phyloP scores from a whole-genome alignment of 2,329 filamentous ascomycete species.

The Rugonectria rugulosa region DNA sequence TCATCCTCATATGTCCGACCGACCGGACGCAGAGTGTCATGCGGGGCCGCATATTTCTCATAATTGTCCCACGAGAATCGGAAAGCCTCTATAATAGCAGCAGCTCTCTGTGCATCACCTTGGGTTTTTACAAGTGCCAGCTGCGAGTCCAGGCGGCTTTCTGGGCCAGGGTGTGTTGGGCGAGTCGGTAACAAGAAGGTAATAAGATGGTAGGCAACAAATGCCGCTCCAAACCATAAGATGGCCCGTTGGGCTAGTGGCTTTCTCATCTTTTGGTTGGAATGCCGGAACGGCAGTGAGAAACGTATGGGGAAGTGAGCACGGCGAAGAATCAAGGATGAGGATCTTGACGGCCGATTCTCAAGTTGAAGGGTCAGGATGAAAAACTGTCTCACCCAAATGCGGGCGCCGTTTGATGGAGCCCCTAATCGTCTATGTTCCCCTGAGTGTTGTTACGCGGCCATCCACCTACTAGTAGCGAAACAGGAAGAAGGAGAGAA shows the following conservation, averaged over 20 bases:
- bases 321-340: neutral
- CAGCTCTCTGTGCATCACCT: slow-evolving; percentile 15
- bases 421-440: no score
- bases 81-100: slow-evolving; percentile 20
- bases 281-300: neutral
- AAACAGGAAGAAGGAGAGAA: no score
- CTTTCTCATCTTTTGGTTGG: slow-evolving; percentile 5
- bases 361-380: no score
- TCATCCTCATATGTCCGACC: slow-evolving; percentile 23
- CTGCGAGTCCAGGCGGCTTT: neutral
- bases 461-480: no score
- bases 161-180: neutral
- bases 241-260: slow-evolving; percentile 3
- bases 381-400: no score
- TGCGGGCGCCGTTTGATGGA: neutral
- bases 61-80: slow-evolving; percentile 33
- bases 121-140: neutral
- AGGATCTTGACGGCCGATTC: neutral
- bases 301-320: neutral
- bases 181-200: neutral
- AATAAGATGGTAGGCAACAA: slow-evolving; percentile 5
- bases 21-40: slow-evolving; percentile 28
- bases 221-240: slow-evolving; percentile 17
- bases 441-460: no score
- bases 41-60: slow-evolving; percentile 25